Base-by-base conservation (phyloP, 148 eudicot species). In the Rhododendron molle region DNA sequence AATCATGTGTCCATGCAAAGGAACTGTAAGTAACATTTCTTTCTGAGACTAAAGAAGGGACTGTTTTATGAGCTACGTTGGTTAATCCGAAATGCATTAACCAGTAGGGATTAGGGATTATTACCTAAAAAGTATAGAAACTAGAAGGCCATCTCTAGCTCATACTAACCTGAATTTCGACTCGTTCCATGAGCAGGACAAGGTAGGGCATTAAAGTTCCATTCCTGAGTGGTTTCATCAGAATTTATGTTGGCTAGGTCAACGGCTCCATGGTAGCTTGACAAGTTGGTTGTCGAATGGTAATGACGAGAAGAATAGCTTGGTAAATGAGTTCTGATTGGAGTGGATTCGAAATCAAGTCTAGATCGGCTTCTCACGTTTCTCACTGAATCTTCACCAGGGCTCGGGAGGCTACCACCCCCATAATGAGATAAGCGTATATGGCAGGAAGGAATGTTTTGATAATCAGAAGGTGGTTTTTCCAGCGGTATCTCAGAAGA, bases 341-440 rank as follows among this genome's bases (percentile, higher is more conserved):
- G 44, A 76, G 65, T 30, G 50, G 84, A 71, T 78, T 73, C 86
- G 65, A 56, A 38, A 82, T 86, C 85, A 82, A 78, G 84, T 72
- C 83, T 49, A 50, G 87, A 44, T 38, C 91, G 85, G 50, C 89
- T 87, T 87, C 91, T 89, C 58, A 87, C 91, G 8, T 87, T 89
- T 62, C 91, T 89, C 43, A 58, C 21, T 15, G 87, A 79, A 71
- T 83, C 86, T 85, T 89, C 89, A 47, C 85, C 84, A 85, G 36
- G 21, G 79, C 84, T 30, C 43, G 83, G 54, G 28, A 86, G 83
- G 74, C 86, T 86, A 69, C 88, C 81, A 47, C 80, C 84, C 26
- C 85, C 81, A 50, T 82, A 78, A 36, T 84, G 81, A 76, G 86
- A 86, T 28, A 79, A 83, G 28, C 50, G 72, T 60, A 85, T 58